phyloP scores from a whole-genome alignment of 208 protist species.

The Leishmania aethiopica region DNA sequence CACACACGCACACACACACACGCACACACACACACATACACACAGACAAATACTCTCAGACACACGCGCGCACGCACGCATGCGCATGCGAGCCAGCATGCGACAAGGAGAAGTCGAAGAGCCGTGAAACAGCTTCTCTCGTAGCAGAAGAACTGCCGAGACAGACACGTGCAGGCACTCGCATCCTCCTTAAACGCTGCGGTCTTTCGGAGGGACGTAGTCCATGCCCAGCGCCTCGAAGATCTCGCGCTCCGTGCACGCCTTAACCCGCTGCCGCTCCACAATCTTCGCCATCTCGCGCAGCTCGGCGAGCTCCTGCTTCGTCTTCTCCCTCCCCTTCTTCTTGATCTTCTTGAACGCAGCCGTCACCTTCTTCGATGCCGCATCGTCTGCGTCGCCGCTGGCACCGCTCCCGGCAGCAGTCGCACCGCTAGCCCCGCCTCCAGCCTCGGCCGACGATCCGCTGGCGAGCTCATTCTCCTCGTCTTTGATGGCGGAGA shows the following conservation, averaged over 20 bases:
- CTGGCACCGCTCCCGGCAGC: not conserved
- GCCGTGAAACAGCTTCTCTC: not conserved
- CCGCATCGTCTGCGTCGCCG: slow-evolving; percentile 1
- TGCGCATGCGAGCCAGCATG: not conserved
- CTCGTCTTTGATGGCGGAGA: not conserved
- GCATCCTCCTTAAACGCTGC: slow-evolving; percentile 41
- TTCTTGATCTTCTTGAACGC: slow-evolving; percentile 21
- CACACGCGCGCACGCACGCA: not conserved
- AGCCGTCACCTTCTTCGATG: slow-evolving; percentile 5
- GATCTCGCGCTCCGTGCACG: slow-evolving; percentile 67
- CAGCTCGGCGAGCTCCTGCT: slow-evolving; percentile 50
- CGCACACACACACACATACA: not conserved
- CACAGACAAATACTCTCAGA: not conserved
- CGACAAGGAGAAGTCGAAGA: not conserved
- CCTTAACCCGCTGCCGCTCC: slow-evolving; percentile 69
- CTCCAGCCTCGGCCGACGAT: not conserved
- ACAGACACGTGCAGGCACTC: not conserved
- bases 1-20: not conserved
- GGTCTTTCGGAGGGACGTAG: slow-evolving; percentile 77
- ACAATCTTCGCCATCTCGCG: slow-evolving; percentile 52
- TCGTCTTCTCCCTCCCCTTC: slow-evolving; percentile 31
- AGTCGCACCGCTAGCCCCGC: not conserved
- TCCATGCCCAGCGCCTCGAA: slow-evolving; percentile 80
- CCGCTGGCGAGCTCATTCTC: not conserved
- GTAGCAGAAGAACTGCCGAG: not conserved